Evolutionary conservation across 2,329 filamentous ascomycete species (phyloP), one percentile per base, ranked within the genome.

Genomic region (Fusarium sp.): DNA sequence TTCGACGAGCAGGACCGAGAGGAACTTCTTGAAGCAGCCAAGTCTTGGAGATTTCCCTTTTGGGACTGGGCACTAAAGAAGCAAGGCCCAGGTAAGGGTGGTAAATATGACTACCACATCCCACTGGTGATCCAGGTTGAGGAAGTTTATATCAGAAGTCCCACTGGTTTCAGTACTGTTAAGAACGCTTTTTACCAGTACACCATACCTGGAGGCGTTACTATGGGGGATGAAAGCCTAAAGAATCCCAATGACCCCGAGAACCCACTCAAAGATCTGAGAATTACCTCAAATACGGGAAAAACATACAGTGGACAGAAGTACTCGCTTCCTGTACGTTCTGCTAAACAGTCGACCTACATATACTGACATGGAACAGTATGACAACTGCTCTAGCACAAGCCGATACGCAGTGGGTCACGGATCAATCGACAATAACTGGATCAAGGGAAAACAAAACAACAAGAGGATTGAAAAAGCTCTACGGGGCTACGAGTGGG

Each of bases 271-370:
- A 37, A n/a, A 7, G 34, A 37, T 12, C 3, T 37, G 34, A n/a
- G 34, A n/a, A 37, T 37, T 12, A 37, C 34, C 3, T 11, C 34
- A 12, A 37, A 37, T 6, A 37, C 18, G 3, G 34, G 34, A 2
- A 37, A n/a, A 18, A 37, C 34, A 10, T n/a, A 37, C 34, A 37
- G 6, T 12, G 34, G 34, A 37, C 34, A 12, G 3, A 37, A 6
- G 1, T 37, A 37, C 6, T n/a, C 18, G 1, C 18, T 37, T 37
- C 34, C 34, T 37, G 34, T 37, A 20, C 20, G 20, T 20, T 20
- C 20, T 20, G 20, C 20, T 3, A 3, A 37, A 37, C 2, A 6
- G 6, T 4, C 34, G 1, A 12, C 18, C 18, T 12, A 2, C 4
- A 37, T 3, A 4, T 7, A 10, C 34, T 37, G 11, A 37, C 18